A percentile compares a stretch with the other conserved stretches of the same genome.
Evolutionary conservation across 768 basidiomycete species (phyloP).

Genomic region (Naganishia friedmannii): DNA sequence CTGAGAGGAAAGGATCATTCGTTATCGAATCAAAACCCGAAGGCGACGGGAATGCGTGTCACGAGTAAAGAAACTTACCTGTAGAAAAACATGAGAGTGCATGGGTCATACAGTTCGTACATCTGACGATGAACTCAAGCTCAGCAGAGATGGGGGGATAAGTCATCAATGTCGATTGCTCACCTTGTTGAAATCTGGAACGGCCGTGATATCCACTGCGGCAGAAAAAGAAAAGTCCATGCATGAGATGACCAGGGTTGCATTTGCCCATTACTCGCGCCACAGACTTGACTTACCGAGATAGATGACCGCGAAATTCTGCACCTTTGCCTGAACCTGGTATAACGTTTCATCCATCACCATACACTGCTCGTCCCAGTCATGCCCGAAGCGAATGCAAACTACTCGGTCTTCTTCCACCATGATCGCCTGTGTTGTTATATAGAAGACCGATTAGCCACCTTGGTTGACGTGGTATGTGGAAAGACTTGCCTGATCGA

Average conservation of each 20-base stretch:
- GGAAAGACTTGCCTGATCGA: constrained; percentile 62
- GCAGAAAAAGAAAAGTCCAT: not conserved
- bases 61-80: constrained; percentile 60
- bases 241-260: no score
- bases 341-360: constrained; percentile 97
- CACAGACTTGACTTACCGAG: constrained; percentile 52
- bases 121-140: constrained; percentile 60
- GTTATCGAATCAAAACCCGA: not conserved
- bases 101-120: constrained; percentile 97
- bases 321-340: constrained; percentile 87
- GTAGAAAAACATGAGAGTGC: constrained; percentile 97
- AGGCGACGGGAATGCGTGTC: not conserved
- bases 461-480: not conserved
- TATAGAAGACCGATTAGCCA: not conserved
- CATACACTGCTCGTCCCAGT: constrained; percentile 94
- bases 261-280: no score
- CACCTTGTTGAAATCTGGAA: constrained; percentile 98
- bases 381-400: constrained; percentile 89
- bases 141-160: not conserved
- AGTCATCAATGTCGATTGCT: constrained; percentile 34
- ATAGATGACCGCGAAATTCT: constrained; percentile 98
- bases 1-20: constrained; percentile 53
- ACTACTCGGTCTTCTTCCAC: constrained; percentile 96
- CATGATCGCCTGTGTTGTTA: constrained; percentile 71
- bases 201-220: constrained; percentile 81